phyloP scores from a whole-genome alignment of 495 filamentous ascomycete species.

The Neohortaea acidophila region DNA sequence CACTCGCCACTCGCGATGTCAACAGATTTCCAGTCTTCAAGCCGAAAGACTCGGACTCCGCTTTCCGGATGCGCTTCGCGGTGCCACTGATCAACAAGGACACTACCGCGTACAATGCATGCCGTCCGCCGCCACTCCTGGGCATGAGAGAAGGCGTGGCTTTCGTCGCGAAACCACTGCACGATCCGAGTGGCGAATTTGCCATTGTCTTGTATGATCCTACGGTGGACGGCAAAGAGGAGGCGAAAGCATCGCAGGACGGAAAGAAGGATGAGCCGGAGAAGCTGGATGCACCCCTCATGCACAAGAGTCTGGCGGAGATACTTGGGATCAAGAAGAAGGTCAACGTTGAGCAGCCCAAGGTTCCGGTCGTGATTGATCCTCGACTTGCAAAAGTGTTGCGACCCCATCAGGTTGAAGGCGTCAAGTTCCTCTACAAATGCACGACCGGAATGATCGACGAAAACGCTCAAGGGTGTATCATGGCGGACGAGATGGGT shows the following conservation, averaged over 20 bases:
- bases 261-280: constrained; percentile 31
- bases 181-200: constrained; percentile 92
- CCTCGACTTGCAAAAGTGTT: constrained; percentile 80
- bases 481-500: constrained; percentile 99
- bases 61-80: constrained; percentile 68
- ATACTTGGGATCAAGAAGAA: constrained; percentile 90
- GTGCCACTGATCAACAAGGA: constrained; percentile 79
- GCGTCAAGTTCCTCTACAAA: constrained; percentile 93
- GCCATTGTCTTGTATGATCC: constrained; percentile 94
- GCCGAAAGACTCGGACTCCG: constrained; percentile 67
- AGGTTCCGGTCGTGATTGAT: constrained; percentile 95
- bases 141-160: constrained; percentile 70
- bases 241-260: constrained; percentile 31
- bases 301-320: constrained; percentile 90
- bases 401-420: constrained; percentile 93
- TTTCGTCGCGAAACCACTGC: constrained; percentile 80
- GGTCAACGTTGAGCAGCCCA: constrained; percentile 60
- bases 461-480: constrained; percentile 86
- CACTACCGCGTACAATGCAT: constrained; percentile 51
- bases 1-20: constrained; percentile 70
- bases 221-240: constrained; percentile 72
- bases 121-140: constrained; percentile 67
- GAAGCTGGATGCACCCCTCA: constrained; percentile 57
- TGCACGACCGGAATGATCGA: constrained; percentile 91
- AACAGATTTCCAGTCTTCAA: constrained; percentile 87